Conservation (phyloP, 139 green algal genomes). For the Nannochloris sp. region DNA sequence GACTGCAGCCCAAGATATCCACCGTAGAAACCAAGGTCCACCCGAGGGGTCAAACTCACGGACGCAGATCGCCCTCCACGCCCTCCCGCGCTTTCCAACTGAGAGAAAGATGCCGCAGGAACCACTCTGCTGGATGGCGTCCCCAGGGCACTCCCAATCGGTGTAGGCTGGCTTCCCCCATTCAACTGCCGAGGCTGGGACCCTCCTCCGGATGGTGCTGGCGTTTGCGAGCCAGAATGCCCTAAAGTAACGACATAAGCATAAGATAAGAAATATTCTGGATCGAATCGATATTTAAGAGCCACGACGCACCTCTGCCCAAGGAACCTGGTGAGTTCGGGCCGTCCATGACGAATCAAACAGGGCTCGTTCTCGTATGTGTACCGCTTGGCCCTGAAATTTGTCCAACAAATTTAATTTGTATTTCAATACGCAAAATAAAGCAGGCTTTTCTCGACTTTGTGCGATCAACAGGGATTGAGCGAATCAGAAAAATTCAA, state of each 20-base stretch:
- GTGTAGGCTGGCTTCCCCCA: constrained; percentile 2
- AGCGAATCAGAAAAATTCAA: too few species aligned
- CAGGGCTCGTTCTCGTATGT: background rate
- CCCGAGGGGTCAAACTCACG: constrained; percentile 9
- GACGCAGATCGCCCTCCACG: constrained; percentile 7
- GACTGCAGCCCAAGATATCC: constrained; percentile 24
- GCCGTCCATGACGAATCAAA: background rate
- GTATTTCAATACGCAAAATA: too few species aligned
- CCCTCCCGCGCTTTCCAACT: background rate
- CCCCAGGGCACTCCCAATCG: constrained; percentile 1
- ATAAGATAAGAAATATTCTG: too few species aligned
- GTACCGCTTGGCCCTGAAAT: too few species aligned
- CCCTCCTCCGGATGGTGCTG: background rate
- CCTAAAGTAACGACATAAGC: background rate
- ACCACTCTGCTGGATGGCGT: constrained; percentile 5
- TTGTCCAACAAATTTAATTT: too few species aligned
- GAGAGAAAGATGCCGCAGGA: background rate
- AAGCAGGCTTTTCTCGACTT: too few species aligned
- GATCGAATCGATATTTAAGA: too few species aligned
- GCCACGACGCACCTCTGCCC: background rate
- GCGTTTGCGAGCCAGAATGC: background rate
- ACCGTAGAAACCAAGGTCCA: constrained; percentile 11
- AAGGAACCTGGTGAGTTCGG: background rate
- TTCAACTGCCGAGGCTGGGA: background rate
- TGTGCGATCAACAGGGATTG: too few species aligned